phyloP scores from a whole-genome alignment of 1,284 basidiomycete species.

The Fomitopsis palustris region DNA sequence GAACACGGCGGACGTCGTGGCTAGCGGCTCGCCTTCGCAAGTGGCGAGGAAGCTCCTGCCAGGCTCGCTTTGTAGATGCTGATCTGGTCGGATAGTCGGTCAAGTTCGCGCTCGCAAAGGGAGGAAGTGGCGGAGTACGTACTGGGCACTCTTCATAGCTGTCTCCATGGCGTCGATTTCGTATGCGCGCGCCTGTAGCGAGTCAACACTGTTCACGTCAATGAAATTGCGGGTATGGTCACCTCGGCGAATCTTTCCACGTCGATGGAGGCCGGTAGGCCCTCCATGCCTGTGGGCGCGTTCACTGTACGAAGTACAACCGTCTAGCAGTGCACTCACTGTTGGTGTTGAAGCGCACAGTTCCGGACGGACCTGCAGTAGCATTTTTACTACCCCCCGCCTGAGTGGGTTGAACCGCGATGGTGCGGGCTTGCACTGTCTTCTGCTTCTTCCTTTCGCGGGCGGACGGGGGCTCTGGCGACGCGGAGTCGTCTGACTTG shows the following conservation, averaged over 20 bases:
- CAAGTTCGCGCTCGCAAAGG: neutral
- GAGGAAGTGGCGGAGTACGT: neutral
- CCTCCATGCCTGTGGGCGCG: constrained; percentile 42
- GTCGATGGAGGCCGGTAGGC: constrained; percentile 73
- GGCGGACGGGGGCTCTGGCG: constrained; percentile 33
- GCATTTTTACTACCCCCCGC: constrained; percentile 20
- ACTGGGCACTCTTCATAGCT: constrained; percentile 81
- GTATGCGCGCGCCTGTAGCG: constrained; percentile 69
- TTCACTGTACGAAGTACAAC: neutral
- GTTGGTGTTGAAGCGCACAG: constrained; percentile 38
- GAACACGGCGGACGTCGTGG: constrained; percentile 90
- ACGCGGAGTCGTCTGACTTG: constrained; percentile 34
- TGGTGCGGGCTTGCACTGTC: constrained; percentile 59
- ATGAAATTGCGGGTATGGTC: neutral
- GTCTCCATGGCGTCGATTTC: constrained; percentile 87
- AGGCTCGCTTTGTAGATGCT: constrained; percentile 75
- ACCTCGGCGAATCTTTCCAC: constrained; percentile 88
- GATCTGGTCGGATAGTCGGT: constrained; percentile 17
- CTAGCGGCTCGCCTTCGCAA: constrained; percentile 88
- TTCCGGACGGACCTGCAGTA: constrained; percentile 38
- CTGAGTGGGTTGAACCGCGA: constrained; percentile 50
- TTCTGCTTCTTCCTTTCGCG: constrained; percentile 69
- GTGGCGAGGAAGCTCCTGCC: constrained; percentile 88
- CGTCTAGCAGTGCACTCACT: constrained; percentile 28
- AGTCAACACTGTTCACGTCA: constrained; percentile 2